phyloP scores from a whole-genome alignment of 352 stramenopile species.

The Bremia lactucae region DNA sequence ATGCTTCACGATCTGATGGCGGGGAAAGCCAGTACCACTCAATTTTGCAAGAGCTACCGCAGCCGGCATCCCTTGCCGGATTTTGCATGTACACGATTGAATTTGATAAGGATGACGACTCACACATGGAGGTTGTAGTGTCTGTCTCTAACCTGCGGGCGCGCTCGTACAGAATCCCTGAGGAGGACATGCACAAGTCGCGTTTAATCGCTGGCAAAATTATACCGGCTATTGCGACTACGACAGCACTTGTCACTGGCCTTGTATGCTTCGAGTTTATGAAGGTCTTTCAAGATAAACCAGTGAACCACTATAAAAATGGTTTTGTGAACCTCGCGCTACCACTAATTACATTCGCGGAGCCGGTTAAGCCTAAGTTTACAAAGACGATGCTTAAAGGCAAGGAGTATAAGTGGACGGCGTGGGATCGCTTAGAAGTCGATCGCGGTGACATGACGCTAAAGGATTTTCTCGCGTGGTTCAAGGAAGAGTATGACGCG shows the following conservation, averaged over 20 bases:
- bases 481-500: conserved; percentile 93
- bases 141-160: conserved; percentile 95
- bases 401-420: conserved; percentile 94
- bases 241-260: conserved; percentile 96
- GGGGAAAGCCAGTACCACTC: conserved; percentile 55
- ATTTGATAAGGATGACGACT: conserved; percentile 98
- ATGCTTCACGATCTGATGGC: conserved; percentile 41
- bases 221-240: conserved; percentile 99
- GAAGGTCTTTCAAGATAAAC: conserved; percentile 88
- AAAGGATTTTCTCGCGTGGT: conserved; percentile 91
- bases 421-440: conserved; percentile 95
- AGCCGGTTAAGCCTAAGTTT: conserved; percentile 90
- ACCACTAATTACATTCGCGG: conserved; percentile 95
- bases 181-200: conserved; percentile 95
- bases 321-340: conserved; percentile 97
- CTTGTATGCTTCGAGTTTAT: conserved; percentile 97
- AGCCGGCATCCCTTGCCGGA: conserved; percentile 63
- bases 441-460: conserved; percentile 94
- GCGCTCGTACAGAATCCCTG: conserved; percentile 97
- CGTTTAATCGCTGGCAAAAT: conserved; percentile 99
- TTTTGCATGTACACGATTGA: conserved; percentile 92
- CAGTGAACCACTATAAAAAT: conserved; percentile 96
- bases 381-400: conserved; percentile 90
- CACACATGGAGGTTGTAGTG: conserved; percentile 97
- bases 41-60: conserved; percentile 82